Base-by-base conservation (phyloP, 179 eudicot species). In the Actinidia arguta region DNA sequence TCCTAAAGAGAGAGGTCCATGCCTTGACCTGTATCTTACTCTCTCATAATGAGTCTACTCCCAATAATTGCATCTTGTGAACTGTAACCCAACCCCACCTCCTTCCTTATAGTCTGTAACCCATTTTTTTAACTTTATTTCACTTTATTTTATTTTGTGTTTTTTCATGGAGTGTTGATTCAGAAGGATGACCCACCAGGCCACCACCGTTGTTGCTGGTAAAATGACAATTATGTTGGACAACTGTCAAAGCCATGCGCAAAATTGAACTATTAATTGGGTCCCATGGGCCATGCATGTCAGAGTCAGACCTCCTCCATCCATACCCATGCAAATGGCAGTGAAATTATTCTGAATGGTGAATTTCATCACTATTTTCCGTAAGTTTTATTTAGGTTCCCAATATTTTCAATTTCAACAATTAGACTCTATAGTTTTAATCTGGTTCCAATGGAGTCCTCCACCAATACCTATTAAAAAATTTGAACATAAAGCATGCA, bases 1-100 rank as follows among this genome's bases (percentile, higher is more conserved):
- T 13, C 1, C 27, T 5, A 27, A 18, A 66, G 46, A 66, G 46
- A 66, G 50, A 50, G 70, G 44, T 20, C 81, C 73, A 22, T 61
- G 62, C 62, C 54, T 64, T 17, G 64, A 48, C 25, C 36, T 39
- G 51, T 64, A 27, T 48, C 44, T 63, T 18, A 48, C 44, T 8
- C n/a, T 13, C 59, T 50, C 62, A 78, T 64, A 17, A 63, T 25
- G 73, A 64, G 81, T n/a, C n/a, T n/a, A 64, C 69, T 22, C 74
- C 55, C 73, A 64, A 78, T 78, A 78, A 66, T 66, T 66, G 47
- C 50, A 78, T 11, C 8, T n/a, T 39, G n/a, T 27, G 27, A 17
- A 78, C 62, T 51, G 27, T 67, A 5, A 31, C 74, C 81, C 68
- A 67, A 59, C 79, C 52, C 2, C 8, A 27, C 10, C n/a, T 16